Evolutionary conservation across 2,329 filamentous ascomycete species (phyloP), one percentile per base, ranked within the genome.

Genomic region (Fusarium albosuccineum): DNA sequence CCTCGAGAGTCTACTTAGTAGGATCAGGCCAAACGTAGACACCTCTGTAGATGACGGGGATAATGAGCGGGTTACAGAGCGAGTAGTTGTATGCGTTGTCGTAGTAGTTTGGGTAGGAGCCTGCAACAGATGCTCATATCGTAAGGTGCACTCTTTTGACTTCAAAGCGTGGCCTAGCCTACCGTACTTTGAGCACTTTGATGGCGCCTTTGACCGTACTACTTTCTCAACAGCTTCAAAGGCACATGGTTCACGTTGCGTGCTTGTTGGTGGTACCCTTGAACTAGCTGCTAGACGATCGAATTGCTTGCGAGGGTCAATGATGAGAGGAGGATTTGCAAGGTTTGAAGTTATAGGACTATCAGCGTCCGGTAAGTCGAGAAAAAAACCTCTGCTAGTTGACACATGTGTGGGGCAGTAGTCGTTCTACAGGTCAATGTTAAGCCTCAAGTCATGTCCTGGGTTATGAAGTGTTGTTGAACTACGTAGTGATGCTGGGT

Each of bases 81-180:
- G 52, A 26, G 41, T 56, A 33, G 42, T 22, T 41, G 36, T 50
- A 34, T 57, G 45, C 40, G 33, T 57, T 17, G 22, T 50, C 39
- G 22, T 48, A n/a, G 34, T 39, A 29, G 40, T 39, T 45, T 29
- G 11, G 41, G 52, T 36, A 46, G 41, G 40, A 46, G 30, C 42
- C 13, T 54, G 33, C n/a, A 49, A 55, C 16, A 62, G 36, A 11
- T 60, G 13, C 14, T 55, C 14, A 30, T 68, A 60, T 9, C 50
- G 49, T 42, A 59, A 52, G 44, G 60, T 54, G 46, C 57, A 70
- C 49, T 36, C 36, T 39, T 53, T 58, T 6, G 67, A 70, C 5
- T 10, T 48, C 26, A 14, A 34, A 9, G 1, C 40, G 16, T 49
- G 16, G 36, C 53, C 27, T n/a, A 26, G 13, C 10, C 6, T 6